phyloP scores from a whole-genome alignment of 2,329 filamentous ascomycete genomes.

The Claviceps sp. region DNA sequence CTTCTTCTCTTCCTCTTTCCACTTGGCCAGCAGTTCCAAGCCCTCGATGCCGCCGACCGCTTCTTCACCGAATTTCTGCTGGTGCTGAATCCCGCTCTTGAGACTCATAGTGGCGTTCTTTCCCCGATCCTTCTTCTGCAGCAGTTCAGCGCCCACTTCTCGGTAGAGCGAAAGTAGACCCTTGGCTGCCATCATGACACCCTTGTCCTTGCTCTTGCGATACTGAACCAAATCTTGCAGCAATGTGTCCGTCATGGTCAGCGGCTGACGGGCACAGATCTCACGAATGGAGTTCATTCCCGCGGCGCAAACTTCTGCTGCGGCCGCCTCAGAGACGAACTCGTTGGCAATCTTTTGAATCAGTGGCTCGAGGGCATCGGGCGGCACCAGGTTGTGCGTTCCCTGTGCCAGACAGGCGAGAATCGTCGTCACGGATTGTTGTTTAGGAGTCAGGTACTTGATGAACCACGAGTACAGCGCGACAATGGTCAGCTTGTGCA shows the following conservation, averaged over 20 bases:
- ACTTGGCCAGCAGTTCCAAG: slow-evolving; percentile 78
- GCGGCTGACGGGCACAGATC: slow-evolving; percentile 79
- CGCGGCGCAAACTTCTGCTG: slow-evolving; percentile 79
- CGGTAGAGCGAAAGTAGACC: slow-evolving; percentile 82
- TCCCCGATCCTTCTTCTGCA: slow-evolving; percentile 81
- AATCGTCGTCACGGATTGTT: slow-evolving; percentile 85
- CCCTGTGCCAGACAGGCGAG: slow-evolving; percentile 85
- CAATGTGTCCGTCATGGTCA: slow-evolving; percentile 95
- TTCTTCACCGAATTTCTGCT: slow-evolving; percentile 73
- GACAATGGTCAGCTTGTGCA: slow-evolving; percentile 85
- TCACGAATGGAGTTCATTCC: slow-evolving; percentile 92
- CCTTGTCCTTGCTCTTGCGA: slow-evolving; percentile 94
- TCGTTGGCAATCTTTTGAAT: slow-evolving; percentile 96
- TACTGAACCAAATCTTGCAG: slow-evolving; percentile 93
- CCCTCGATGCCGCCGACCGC: slow-evolving; percentile 75
- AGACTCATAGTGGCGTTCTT: slow-evolving; percentile 81
- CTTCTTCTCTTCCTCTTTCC: slow-evolving; percentile 81
- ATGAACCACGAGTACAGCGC: slow-evolving; percentile 93
- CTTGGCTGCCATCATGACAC: slow-evolving; percentile 96
- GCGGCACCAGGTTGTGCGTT: slow-evolving; percentile 81
- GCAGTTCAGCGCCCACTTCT: slow-evolving; percentile 77
- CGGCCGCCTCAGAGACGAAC: slow-evolving; percentile 90
- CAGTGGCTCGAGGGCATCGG: slow-evolving; percentile 80
- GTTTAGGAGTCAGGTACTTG: slow-evolving; percentile 78
- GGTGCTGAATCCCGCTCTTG: slow-evolving; percentile 59